Conservation (phyloP, 2,329 filamentous ascomycete genomes). For the Aspergillus sp. region DNA sequence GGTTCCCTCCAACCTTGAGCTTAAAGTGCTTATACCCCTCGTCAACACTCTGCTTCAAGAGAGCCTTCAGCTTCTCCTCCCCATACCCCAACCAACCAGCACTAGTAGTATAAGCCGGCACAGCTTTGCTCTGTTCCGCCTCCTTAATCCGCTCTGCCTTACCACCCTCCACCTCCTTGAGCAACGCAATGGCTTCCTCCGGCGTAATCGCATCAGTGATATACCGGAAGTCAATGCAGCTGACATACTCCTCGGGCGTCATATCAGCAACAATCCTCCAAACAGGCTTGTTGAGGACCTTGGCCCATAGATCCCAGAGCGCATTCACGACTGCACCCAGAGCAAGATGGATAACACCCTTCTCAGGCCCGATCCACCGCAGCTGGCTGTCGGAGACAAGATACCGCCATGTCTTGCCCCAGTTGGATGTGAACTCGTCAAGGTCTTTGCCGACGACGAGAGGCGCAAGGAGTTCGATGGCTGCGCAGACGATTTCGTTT, state of each 20-base stretch:
- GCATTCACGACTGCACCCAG: slow-evolving; percentile 88
- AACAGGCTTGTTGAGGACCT: slow-evolving; percentile 79
- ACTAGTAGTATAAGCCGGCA: slow-evolving; percentile 87
- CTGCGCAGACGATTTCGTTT: slow-evolving; percentile 87
- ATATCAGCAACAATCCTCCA: slow-evolving; percentile 90
- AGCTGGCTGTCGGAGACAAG: slow-evolving; percentile 89
- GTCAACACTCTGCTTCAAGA: slow-evolving; percentile 71
- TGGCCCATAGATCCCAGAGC: slow-evolving; percentile 95
- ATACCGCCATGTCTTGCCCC: slow-evolving; percentile 86
- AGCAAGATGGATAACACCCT: slow-evolving; percentile 90
- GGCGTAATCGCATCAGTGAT: slow-evolving; percentile 91
- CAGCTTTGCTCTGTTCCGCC: slow-evolving; percentile 70
- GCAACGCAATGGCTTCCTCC: slow-evolving; percentile 72
- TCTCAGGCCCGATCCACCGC: slow-evolving; percentile 91
- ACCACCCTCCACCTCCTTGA: slow-evolving; percentile 63
- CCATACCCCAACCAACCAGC: slow-evolving; percentile 91
- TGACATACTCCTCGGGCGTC: slow-evolving; percentile 81
- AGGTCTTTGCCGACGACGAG: slow-evolving; percentile 75
- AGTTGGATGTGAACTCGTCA: slow-evolving; percentile 73
- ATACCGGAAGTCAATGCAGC: slow-evolving; percentile 90
- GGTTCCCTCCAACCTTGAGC: slow-evolving; percentile 76
- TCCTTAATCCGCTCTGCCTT: slow-evolving; percentile 73
- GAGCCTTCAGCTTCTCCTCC: slow-evolving; percentile 77
- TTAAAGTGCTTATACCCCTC: slow-evolving; percentile 86
- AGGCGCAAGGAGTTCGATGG: slow-evolving; percentile 75